Conservation (phyloP, 805 yeast species). For the Metschnikowia santaceciliae region DNA sequence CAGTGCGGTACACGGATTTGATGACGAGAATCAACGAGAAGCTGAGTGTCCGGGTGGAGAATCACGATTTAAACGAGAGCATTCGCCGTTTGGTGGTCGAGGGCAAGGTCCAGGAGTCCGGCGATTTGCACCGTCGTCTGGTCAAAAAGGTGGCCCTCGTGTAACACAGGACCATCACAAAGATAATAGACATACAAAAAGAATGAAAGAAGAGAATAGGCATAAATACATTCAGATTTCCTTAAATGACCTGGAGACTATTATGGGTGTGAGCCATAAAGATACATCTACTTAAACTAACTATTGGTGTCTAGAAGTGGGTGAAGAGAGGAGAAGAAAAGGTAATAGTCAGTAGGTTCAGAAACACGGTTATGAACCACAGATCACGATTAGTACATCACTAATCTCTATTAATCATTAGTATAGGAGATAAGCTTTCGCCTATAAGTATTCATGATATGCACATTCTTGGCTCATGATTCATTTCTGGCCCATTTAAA, state of each 20-base stretch:
- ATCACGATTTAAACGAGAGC: slow-evolving; percentile 64
- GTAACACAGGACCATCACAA: background rate
- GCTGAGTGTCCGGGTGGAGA: slow-evolving; percentile 61
- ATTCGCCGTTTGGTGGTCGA: slow-evolving; percentile 67
- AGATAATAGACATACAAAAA: too few relatives aligned
- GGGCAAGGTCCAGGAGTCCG: slow-evolving; percentile 62
- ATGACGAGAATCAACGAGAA: slow-evolving; percentile 62
- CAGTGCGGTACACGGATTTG: slow-evolving; percentile 57
- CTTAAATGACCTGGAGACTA: background rate
- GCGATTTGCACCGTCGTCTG: slow-evolving; percentile 68
- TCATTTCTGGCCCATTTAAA: background rate
- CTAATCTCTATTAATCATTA: too few relatives aligned
- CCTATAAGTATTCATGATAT: too few relatives aligned
- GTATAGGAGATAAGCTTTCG: too few relatives aligned
- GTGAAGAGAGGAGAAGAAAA: too few relatives aligned
- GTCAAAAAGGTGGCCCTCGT: slow-evolving; percentile 33
- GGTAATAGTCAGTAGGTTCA: too few relatives aligned
- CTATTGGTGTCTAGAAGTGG: too few relatives aligned
- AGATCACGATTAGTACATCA: too few relatives aligned
- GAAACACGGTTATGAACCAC: too few relatives aligned
- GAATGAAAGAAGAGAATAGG: too few relatives aligned
- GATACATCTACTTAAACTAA: too few relatives aligned
- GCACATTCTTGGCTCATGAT: background rate
- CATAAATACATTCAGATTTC: background rate
- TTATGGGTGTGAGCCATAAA: too few relatives aligned